phyloP scores from a whole-genome alignment of 495 filamentous ascomycete genomes.

The Alectoria sarmentosa region DNA sequence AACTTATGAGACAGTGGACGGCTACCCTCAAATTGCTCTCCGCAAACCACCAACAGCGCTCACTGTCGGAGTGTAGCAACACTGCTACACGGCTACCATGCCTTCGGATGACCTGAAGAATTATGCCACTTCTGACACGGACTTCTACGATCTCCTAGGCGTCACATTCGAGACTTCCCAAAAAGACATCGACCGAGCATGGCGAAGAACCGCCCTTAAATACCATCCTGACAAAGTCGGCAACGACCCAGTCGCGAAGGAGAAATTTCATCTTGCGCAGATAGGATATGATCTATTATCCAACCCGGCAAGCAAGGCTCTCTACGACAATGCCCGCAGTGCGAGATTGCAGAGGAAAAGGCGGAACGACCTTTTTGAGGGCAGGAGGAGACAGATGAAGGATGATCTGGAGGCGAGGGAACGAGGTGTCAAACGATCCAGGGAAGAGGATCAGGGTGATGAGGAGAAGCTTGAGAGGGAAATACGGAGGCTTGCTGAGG shows the following conservation, averaged over 20 bases:
- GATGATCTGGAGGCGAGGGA: slow-evolving; percentile 67
- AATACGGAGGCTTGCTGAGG: slow-evolving; percentile 56
- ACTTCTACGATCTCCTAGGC: slow-evolving; percentile 80
- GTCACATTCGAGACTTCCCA: slow-evolving; percentile 56
- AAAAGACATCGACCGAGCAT: slow-evolving; percentile 75
- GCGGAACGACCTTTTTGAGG: slow-evolving; percentile 58
- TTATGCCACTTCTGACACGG: slow-evolving; percentile 53
- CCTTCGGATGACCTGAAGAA: slow-evolving; percentile 48
- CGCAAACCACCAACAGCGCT: background rate
- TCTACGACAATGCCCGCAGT: slow-evolving; percentile 64
- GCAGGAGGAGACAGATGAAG: slow-evolving; percentile 62
- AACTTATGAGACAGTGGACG: background rate
- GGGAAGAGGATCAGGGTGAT: slow-evolving; percentile 43
- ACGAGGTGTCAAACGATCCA: slow-evolving; percentile 34
- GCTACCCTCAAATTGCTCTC: background rate
- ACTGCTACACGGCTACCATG: slow-evolving; percentile 17
- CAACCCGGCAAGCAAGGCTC: slow-evolving; percentile 50
- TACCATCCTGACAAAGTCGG: slow-evolving; percentile 82
- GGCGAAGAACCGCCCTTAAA: slow-evolving; percentile 79
- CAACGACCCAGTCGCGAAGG: slow-evolving; percentile 50
- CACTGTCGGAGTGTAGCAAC: background rate
- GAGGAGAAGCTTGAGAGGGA: slow-evolving; percentile 54
- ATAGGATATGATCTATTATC: slow-evolving; percentile 67
- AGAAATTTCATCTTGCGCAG: slow-evolving; percentile 67
- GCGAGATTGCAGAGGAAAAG: slow-evolving; percentile 54